These are phyloP conservation scores for Solanum chmielewskii DNA, from an alignment of 257 asterid species.

Conservation along the genomic window DNA sequence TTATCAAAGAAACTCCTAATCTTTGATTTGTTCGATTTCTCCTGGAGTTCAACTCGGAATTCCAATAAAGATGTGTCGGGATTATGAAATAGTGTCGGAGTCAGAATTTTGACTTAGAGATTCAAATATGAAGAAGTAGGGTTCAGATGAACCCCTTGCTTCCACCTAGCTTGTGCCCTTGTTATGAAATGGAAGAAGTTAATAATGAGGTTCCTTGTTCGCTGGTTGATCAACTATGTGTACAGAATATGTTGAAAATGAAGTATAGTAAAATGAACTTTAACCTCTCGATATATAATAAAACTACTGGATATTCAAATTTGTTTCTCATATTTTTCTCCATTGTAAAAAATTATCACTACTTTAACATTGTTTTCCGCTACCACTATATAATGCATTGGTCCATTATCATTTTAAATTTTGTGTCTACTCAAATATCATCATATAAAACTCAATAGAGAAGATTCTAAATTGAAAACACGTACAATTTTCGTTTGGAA, in stretches of 20 bases:
- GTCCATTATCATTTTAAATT: neutral
- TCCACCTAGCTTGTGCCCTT: neutral
- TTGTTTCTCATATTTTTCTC: neutral
- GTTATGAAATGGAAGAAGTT: neutral
- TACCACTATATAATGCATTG: neutral
- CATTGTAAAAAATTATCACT: neutral
- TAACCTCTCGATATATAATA: neutral
- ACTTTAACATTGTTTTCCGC: neutral
- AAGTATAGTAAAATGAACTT: neutral
- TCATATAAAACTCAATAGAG: neutral
- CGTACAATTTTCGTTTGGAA: neutral
- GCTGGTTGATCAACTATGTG: neutral
- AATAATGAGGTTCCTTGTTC: neutral
- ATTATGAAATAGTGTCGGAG: no score
- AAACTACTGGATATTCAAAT: neutral
- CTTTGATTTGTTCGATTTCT: neutral
- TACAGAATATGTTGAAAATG: neutral
- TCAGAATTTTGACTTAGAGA: no score
- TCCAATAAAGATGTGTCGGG: neutral
- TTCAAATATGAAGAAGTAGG: neutral
- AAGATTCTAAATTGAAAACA: neutral
- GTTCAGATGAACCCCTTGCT: neutral
- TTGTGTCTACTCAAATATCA: neutral
- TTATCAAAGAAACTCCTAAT: neutral
- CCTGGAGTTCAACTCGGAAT: neutral